Evolutionary conservation across 2,329 filamentous ascomycete species (phyloP).

Genomic region (Penicillium sp.): DNA sequence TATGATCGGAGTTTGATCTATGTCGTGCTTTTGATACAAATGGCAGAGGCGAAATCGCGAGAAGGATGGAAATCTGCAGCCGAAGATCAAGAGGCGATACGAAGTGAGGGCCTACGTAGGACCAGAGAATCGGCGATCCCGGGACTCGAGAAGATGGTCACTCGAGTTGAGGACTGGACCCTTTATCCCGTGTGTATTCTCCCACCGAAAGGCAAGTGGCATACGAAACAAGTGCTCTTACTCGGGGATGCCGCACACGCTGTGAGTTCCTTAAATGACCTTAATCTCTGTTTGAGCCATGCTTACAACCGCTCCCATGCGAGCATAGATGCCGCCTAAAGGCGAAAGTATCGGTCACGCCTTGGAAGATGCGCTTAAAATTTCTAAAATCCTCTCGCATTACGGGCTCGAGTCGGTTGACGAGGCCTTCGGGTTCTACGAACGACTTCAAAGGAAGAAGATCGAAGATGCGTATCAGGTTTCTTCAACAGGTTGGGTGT

Average conservation of each 20-base stretch:
- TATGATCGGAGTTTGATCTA: slow-evolving; percentile 15
- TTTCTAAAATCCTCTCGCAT: slow-evolving; percentile 29
- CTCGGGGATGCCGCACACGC: not conserved
- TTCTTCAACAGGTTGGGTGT: slow-evolving; percentile 45
- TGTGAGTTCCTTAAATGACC: not conserved
- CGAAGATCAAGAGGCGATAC: slow-evolving; percentile 16
- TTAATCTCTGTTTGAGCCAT: not conserved
- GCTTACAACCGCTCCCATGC: slow-evolving; percentile 12
- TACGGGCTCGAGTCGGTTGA: not conserved
- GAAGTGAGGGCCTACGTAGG: slow-evolving; percentile 5
- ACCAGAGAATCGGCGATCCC: not conserved
- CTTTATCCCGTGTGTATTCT: not conserved
- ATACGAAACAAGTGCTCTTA: not conserved
- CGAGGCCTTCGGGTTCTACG: slow-evolving; percentile 43
- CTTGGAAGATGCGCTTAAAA: slow-evolving; percentile 51
- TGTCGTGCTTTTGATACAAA: slow-evolving; percentile 18
- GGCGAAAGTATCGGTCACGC: slow-evolving; percentile 53
- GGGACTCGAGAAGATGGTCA: not conserved
- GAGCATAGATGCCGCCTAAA: slow-evolving; percentile 50
- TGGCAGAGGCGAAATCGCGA: slow-evolving; percentile 15
- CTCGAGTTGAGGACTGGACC: not conserved
- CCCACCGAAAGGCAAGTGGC: not conserved
- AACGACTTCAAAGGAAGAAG: slow-evolving; percentile 41
- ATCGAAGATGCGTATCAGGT: slow-evolving; percentile 47
- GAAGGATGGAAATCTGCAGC: slow-evolving; percentile 19